Conservation (phyloP, 2,329 filamentous ascomycete species). For the Clonostachys chloroleuca region DNA sequence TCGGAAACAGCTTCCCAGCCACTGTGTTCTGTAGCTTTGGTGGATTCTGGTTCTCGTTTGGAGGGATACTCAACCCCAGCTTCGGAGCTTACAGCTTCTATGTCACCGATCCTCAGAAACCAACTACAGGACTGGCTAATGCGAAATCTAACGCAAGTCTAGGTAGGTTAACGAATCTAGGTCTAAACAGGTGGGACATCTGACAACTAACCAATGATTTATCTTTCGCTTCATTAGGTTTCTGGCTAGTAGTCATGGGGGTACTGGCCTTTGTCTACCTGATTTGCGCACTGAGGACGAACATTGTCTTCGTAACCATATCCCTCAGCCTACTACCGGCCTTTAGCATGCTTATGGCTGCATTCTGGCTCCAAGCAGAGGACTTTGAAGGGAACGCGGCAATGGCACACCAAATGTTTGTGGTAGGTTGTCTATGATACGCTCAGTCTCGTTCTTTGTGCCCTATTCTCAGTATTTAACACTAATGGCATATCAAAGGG, state of each 20-base stretch:
- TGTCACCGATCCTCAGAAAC: constrained; percentile 20
- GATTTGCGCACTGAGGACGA: constrained; percentile 67
- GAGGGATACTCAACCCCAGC: constrained; percentile 46
- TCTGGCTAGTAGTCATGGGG: constrained; percentile 63
- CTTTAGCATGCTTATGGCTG: constrained; percentile 56
- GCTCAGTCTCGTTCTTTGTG: constrained; percentile 16
- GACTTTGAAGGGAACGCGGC: constrained; percentile 15
- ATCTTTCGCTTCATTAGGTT: constrained; percentile 31
- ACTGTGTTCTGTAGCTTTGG: constrained; percentile 52
- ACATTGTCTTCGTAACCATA: constrained; percentile 65
- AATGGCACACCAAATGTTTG: constrained; percentile 12
- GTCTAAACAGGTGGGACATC: too few relatives aligned
- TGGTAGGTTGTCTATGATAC: constrained; percentile 13
- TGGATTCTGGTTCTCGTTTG: constrained; percentile 54
- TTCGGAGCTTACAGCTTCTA: constrained; percentile 45
- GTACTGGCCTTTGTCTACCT: constrained; percentile 62
- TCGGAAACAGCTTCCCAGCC: constrained; percentile 55
- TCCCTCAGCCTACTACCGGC: constrained; percentile 58
- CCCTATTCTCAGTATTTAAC: constrained; percentile 10
- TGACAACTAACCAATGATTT: too few relatives aligned
- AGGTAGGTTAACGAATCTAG: too few relatives aligned
- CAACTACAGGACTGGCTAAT: constrained; percentile 36
- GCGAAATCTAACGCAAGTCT: constrained; percentile 49
- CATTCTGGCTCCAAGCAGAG: constrained; percentile 51
- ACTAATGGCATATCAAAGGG: constrained; percentile 17